These are phyloP conservation scores for Dendrobium chrysotoxum DNA, from an alignment of 106 monocot genomes.

Conservation along the genomic window DNA sequence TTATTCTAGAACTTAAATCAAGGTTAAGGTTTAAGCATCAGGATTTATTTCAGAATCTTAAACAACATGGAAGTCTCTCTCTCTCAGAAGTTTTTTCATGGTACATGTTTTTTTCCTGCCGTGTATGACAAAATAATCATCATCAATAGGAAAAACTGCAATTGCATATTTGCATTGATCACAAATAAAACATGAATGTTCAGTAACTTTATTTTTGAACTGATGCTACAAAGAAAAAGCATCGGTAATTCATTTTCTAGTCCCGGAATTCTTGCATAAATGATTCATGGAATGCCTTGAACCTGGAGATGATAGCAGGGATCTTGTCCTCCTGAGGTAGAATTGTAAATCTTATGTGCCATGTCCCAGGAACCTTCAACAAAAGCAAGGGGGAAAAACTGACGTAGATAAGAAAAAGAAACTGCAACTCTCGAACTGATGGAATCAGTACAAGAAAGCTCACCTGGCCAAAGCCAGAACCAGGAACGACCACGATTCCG, in stretches of 20 bases:
- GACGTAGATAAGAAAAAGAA: no score
- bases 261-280: slow-evolving; percentile 73
- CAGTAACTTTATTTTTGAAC: neutral
- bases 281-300: slow-evolving; percentile 76
- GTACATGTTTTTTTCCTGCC: neutral
- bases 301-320: slow-evolving; percentile 69
- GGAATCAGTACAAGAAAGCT: neutral
- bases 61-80: neutral
- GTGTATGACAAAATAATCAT: neutral
- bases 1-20: no score
- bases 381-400: neutral
- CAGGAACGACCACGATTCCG: slow-evolving; percentile 88
- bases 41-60: neutral
- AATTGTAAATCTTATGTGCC: slow-evolving; percentile 95
- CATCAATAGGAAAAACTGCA: neutral
- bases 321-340: slow-evolving; percentile 98
- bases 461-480: slow-evolving; percentile 94
- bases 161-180: neutral
- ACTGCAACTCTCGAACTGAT: neutral
- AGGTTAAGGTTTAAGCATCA: no score
- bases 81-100: neutral
- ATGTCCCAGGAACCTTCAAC: slow-evolving; percentile 84
- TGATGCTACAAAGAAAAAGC: neutral
- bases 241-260: slow-evolving; percentile 12
- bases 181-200: neutral